Percentiles rank a stretch among this genome's conserved stretches.
phyloP scores from a whole-genome alignment of 805 yeast genomes.

The Candida schatavii region DNA sequence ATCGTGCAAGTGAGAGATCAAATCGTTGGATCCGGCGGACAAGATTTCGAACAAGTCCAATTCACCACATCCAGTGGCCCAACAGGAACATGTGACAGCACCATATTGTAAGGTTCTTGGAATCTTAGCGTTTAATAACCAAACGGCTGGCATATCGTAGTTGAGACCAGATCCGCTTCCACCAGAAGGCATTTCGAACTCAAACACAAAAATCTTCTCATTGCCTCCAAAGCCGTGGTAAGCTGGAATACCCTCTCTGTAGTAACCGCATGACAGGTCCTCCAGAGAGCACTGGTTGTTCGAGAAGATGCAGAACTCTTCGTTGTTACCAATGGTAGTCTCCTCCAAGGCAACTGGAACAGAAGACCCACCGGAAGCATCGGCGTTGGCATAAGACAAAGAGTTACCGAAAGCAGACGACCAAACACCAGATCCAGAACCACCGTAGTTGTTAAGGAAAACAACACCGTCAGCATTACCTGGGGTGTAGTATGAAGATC shows the following conservation, averaged over 20 bases:
- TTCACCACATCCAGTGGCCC: slow-evolving; percentile 98
- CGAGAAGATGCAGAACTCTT: slow-evolving; percentile 81
- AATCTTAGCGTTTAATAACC: slow-evolving; percentile 92
- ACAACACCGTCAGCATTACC: slow-evolving; percentile 69
- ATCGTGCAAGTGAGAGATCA: slow-evolving; percentile 80
- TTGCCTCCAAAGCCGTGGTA: slow-evolving; percentile 90
- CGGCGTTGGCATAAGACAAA: slow-evolving; percentile 74
- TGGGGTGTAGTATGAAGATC: slow-evolving; percentile 72
- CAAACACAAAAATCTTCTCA: slow-evolving; percentile 84
- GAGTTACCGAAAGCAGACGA: slow-evolving; percentile 88
- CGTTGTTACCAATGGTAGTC: slow-evolving; percentile 65
- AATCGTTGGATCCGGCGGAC: slow-evolving; percentile 66
- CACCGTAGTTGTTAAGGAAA: slow-evolving; percentile 88
- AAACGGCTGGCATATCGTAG: slow-evolving; percentile 96
- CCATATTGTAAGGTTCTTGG: slow-evolving; percentile 98
- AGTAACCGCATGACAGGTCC: slow-evolving; percentile 85
- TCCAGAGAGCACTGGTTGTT: slow-evolving; percentile 55
- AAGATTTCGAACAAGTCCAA: slow-evolving; percentile 91
- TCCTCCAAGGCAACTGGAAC: slow-evolving; percentile 67
- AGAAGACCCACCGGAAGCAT: slow-evolving; percentile 73
- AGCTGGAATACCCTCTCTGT: slow-evolving; percentile 84
- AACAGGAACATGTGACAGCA: slow-evolving; percentile 81
- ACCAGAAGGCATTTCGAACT: slow-evolving; percentile 89
- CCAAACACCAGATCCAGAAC: slow-evolving; percentile 87
- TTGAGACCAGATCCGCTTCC: slow-evolving; percentile 48